Conservation (phyloP, 1,139 yeast species). For the Saccharomyces pastorianus region DNA sequence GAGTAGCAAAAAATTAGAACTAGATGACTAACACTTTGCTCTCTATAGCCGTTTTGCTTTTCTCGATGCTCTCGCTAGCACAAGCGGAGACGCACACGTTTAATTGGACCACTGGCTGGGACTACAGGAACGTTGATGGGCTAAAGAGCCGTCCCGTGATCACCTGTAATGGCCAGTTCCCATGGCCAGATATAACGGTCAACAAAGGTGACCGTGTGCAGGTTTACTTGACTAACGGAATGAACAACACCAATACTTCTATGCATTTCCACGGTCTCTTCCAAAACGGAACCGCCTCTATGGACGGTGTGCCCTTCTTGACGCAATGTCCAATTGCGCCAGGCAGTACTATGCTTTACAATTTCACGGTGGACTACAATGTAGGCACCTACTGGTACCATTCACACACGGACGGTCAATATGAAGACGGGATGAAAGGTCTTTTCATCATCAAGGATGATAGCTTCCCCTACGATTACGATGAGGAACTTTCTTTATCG, state of each 20-base stretch:
- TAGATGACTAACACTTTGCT: background rate
- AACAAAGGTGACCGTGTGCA: conserved; percentile 69
- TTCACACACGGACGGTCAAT: conserved; percentile 78
- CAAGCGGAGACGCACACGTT: conserved; percentile 52
- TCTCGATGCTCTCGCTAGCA: conserved; percentile 4
- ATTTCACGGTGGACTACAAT: conserved; percentile 76
- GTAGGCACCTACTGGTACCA: conserved; percentile 93
- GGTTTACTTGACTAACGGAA: conserved; percentile 60
- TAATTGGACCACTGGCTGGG: conserved; percentile 72
- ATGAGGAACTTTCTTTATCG: conserved; percentile 63
- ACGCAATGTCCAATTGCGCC: conserved; percentile 86
- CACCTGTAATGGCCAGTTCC: conserved; percentile 78
- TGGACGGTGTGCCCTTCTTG: conserved; percentile 86
- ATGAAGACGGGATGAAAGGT: conserved; percentile 89
- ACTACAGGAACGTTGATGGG: conserved; percentile 71
- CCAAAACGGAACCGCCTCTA: conserved; percentile 60
- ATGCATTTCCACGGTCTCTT: conserved; percentile 90
- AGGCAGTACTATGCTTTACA: conserved; percentile 57
- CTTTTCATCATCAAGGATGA: conserved; percentile 58
- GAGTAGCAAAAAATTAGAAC: background rate
- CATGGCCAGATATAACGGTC: conserved; percentile 70
- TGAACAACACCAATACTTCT: conserved; percentile 58
- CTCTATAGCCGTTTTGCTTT: background rate
- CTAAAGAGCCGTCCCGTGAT: conserved; percentile 53
- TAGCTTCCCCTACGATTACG: conserved; percentile 48